A percentile compares a stretch with the other conserved stretches of the same genome.
Evolutionary conservation across 345 rosid genomes (phyloP).

Genomic region (Salix udensis): DNA sequence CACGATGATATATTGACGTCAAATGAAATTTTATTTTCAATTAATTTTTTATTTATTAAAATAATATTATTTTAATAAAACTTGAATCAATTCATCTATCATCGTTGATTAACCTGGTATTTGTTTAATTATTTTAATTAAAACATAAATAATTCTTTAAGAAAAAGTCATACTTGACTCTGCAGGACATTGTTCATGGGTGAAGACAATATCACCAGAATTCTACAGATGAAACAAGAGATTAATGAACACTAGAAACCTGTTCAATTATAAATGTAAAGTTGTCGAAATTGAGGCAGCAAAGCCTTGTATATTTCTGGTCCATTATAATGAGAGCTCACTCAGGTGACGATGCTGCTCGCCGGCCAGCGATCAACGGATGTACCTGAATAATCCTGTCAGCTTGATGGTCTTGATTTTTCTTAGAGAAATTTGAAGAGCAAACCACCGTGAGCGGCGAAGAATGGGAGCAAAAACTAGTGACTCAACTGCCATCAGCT

Average conservation of each 20-base stretch:
- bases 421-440: constrained; percentile 48
- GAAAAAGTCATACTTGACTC: too few relatives aligned
- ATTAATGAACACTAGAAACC: background rate
- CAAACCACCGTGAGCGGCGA: constrained; percentile 61
- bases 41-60: too few relatives aligned
- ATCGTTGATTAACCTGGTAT: too few relatives aligned
- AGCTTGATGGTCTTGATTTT: background rate
- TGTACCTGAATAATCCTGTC: too few relatives aligned
- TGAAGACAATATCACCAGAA: background rate
- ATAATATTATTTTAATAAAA: too few relatives aligned
- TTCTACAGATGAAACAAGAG: background rate
- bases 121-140: too few relatives aligned
- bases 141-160: too few relatives aligned
- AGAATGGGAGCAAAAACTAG: constrained; percentile 76
- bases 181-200: background rate
- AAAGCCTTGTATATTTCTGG: background rate
- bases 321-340: background rate
- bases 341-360: too few relatives aligned
- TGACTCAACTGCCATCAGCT: constrained; percentile 76
- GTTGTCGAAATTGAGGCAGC: background rate
- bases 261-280: background rate
- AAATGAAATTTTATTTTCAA: too few relatives aligned
- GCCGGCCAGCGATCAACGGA: too few relatives aligned
- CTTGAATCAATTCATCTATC: too few relatives aligned
- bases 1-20: too few relatives aligned